Conservation (phyloP, 345 rosid genomes). For the Ricinus communis region DNA sequence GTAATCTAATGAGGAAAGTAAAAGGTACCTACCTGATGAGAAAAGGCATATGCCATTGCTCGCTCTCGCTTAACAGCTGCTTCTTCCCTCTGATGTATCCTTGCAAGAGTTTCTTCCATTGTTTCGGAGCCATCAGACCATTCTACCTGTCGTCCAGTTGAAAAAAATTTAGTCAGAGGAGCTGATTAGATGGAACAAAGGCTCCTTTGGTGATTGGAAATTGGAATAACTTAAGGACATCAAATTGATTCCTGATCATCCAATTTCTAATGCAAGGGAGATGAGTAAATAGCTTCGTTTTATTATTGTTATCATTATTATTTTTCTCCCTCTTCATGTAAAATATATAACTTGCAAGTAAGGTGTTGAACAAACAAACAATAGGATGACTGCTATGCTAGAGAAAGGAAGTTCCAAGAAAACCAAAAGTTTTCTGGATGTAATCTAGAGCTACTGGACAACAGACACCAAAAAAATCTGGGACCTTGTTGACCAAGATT, state of each 20-base stretch:
- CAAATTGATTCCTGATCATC: neutral
- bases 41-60: slow-evolving; percentile 92
- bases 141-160: slow-evolving; percentile 62
- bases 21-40: slow-evolving; percentile 70
- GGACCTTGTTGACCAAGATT: neutral
- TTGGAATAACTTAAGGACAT: neutral
- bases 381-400: neutral
- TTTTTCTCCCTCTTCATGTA: neutral
- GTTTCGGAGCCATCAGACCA: slow-evolving; percentile 83
- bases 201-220: neutral
- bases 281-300: neutral
- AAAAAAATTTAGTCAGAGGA: neutral
- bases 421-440: neutral
- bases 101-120: slow-evolving; percentile 66
- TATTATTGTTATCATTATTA: neutral
- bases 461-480: no score
- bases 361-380: no score
- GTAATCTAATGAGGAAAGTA: neutral
- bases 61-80: slow-evolving; percentile 90
- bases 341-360: no score
- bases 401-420: neutral
- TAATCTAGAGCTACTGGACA: neutral
- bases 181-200: neutral
- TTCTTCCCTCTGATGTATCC: slow-evolving; percentile 80
- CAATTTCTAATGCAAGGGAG: neutral